These are phyloP conservation scores for Amoebophrya sp. DNA, from an alignment of 169 alveolate species.

Conservation along the genomic window DNA sequence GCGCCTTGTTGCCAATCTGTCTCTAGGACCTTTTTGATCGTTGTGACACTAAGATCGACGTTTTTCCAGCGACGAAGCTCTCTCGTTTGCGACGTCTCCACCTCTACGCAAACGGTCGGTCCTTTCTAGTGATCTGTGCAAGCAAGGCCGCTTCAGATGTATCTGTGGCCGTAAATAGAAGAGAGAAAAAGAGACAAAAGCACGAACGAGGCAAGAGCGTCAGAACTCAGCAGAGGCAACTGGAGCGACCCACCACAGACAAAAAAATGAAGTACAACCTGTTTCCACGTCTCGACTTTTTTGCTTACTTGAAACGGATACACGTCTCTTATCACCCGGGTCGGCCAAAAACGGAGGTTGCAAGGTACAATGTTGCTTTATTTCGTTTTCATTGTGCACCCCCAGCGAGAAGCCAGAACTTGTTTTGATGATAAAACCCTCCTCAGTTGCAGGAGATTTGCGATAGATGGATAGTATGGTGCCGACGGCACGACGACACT, in stretches of 20 bases:
- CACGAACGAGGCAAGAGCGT: neutral
- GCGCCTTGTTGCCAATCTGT: too few species aligned
- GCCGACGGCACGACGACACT: too few species aligned
- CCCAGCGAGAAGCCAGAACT: too few species aligned
- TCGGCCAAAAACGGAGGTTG: conserved; percentile 36
- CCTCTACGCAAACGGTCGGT: neutral
- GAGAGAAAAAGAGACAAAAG: neutral
- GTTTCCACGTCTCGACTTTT: conserved; percentile 37
- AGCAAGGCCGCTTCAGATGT: neutral
- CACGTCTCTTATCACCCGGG: conserved; percentile 50
- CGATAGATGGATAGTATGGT: too few species aligned
- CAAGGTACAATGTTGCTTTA: too few species aligned
- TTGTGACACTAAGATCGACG: too few species aligned
- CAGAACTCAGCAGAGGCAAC: neutral
- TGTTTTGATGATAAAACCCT: too few species aligned
- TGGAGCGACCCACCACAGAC: conserved; percentile 22
- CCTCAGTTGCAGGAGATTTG: too few species aligned
- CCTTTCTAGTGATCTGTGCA: neutral
- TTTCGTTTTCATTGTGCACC: too few species aligned
- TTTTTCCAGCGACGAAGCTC: too few species aligned
- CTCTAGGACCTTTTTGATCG: too few species aligned
- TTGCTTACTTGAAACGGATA: conserved; percentile 37
- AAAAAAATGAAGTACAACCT: conserved; percentile 37
- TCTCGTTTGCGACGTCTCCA: neutral
- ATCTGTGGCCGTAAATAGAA: neutral